Conservation (phyloP, 106 monocot species). For the Iris macrosiphon region DNA sequence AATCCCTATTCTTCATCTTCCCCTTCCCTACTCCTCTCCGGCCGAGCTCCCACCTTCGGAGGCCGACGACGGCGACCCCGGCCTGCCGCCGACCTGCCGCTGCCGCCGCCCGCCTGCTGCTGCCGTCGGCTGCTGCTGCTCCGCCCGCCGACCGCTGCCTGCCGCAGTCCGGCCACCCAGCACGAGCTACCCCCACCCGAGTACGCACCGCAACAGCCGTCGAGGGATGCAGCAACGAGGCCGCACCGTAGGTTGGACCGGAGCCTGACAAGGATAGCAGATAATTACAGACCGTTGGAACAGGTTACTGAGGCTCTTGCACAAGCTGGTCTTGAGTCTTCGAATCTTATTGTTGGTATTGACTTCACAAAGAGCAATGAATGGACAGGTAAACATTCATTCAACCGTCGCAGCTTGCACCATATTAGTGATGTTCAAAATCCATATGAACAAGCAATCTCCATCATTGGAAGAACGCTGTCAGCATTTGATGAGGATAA, state of each 20-base stretch:
- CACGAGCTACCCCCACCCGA: no score
- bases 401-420: constrained; percentile 66
- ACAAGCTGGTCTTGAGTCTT: constrained; percentile 80
- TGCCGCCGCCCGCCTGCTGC: no score
- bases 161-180: no score
- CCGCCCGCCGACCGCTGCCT: no score
- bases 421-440: constrained; percentile 56
- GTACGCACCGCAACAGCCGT: neutral
- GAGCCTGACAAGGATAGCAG: constrained; percentile 69
- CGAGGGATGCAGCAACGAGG: neutral
- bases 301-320: constrained; percentile 93
- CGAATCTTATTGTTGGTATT: constrained; percentile 82
- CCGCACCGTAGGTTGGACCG: constrained; percentile 38
- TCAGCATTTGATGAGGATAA: constrained; percentile 93
- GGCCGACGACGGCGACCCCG: no score
- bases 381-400: constrained; percentile 95
- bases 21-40: no score
- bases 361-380: constrained; percentile 99
- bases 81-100: no score
- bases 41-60: no score
- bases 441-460: constrained; percentile 94
- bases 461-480: constrained; percentile 78
- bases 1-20: no score
- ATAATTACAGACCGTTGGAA: constrained; percentile 65
- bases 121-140: no score